Conservation (phyloP, 2,329 filamentous ascomycete species). For the Ascochyta clinopodiicola region DNA sequence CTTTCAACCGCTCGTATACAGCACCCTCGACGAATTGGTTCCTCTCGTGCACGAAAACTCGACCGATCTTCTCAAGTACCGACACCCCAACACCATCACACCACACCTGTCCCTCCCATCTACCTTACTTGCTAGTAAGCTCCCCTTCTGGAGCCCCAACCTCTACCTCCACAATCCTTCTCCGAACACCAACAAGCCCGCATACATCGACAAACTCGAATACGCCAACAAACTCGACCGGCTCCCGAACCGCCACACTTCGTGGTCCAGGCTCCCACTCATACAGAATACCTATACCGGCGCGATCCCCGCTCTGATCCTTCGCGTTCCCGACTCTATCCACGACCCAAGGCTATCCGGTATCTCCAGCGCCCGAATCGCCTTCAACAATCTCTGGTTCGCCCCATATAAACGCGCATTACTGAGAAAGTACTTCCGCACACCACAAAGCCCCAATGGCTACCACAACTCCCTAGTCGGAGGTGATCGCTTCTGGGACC, state of each 20-base stretch:
- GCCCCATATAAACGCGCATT: conserved; percentile 56
- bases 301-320: conserved; percentile 54
- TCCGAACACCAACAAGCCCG: conserved; percentile 33
- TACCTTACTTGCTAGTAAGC: conserved; percentile 31
- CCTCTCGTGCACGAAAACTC: conserved; percentile 40
- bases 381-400: conserved; percentile 59
- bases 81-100: conserved; percentile 35
- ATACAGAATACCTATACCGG: conserved; percentile 58
- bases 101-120: conserved; percentile 51
- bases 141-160: conserved; percentile 43
- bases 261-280: conserved; percentile 54
- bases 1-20: conserved; percentile 48
- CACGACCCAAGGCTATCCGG: neutral
- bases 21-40: conserved; percentile 36
- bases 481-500: conserved; percentile 57
- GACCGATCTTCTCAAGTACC: conserved; percentile 47
- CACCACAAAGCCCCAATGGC: conserved; percentile 50
- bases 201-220: conserved; percentile 41
- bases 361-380: conserved; percentile 27
- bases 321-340: conserved; percentile 28
- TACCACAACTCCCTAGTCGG: conserved; percentile 55
- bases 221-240: conserved; percentile 47
- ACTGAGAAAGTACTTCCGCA: conserved; percentile 57
- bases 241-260: conserved; percentile 50
- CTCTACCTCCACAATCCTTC: conserved; percentile 33